phyloP scores from a whole-genome alignment of 345 rosid genomes.

The Triadica sebifera region DNA sequence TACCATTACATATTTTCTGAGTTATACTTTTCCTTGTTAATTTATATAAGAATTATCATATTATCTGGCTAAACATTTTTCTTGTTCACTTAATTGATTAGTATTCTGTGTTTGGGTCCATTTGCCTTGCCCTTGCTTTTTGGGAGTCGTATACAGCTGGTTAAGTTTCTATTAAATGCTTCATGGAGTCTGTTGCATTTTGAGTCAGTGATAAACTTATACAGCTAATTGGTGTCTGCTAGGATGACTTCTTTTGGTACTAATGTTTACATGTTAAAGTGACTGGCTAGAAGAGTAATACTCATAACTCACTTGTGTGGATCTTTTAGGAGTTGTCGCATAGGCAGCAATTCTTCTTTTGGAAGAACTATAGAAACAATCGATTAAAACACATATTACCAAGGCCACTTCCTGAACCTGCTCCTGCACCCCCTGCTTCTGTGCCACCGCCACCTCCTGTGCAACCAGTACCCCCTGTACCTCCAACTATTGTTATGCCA shows the following conservation, averaged over 20 bases:
- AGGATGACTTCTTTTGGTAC: not conserved
- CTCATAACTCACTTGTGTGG: conserved; percentile 5
- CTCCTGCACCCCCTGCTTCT: conserved; percentile 43
- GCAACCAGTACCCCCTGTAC: conserved; percentile 34
- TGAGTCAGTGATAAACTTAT: not conserved
- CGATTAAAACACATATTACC: conserved; percentile 88
- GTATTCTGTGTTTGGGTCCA: not conserved
- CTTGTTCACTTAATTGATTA: conserved; percentile 9
- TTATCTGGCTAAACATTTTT: not conserved
- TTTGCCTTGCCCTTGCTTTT: not conserved
- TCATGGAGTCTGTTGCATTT: not conserved
- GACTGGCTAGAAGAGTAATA: conserved; percentile 5
- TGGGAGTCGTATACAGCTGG: not conserved
- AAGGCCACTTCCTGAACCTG: conserved; percentile 87
- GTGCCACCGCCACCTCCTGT: conserved; percentile 43
- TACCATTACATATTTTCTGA: not conserved
- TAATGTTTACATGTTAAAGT: not conserved
- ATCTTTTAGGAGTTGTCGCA: conserved; percentile 65
- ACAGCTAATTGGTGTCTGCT: not conserved
- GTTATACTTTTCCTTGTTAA: not conserved
- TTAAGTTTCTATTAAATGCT: not conserved
- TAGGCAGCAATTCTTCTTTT: conserved; percentile 93
- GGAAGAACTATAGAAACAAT: conserved; percentile 98
- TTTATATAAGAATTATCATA: not conserved
- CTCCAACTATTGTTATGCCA: conserved; percentile 40